These are phyloP conservation scores for Silene conica DNA, from an alignment of 148 eudicot species.

Conservation along the genomic window DNA sequence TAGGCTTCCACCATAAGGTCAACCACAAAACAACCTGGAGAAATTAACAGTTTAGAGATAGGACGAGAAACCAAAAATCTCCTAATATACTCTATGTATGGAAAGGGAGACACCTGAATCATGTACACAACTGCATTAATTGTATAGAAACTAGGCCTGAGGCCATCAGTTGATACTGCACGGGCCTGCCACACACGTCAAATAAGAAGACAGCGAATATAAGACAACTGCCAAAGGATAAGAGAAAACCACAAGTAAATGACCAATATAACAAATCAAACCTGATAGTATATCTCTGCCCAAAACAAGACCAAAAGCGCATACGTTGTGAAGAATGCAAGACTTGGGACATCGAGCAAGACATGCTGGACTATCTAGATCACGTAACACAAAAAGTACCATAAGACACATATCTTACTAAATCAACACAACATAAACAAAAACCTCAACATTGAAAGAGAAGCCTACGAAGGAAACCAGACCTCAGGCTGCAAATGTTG, in stretches of 20 bases:
- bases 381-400: conserved; percentile 13
- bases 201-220: not conserved
- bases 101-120: conserved; percentile 58
- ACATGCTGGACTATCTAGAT: conserved; percentile 71
- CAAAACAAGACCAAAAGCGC: conserved; percentile 88
- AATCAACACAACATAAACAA: not conserved
- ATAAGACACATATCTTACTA: conserved; percentile 11
- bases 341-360: conserved; percentile 89
- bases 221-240: not conserved
- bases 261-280: conserved; percentile 21
- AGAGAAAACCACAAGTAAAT: not conserved
- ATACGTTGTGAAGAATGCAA: conserved; percentile 88
- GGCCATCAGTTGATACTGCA: conserved; percentile 79
- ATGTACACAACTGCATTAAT: conserved; percentile 75
- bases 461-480: conserved; percentile 6
- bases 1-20: conserved; percentile 91
- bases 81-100: not conserved
- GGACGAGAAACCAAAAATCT: not conserved
- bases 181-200: conserved; percentile 56
- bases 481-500: conserved; percentile 82
- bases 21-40: conserved; percentile 75
- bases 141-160: conserved; percentile 76
- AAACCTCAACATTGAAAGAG: not conserved
- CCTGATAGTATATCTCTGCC: conserved; percentile 99
- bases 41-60: conserved; percentile 9